Conservation (phyloP, 2,329 filamentous ascomycete species). For the Ophidiomyces ophidiicola region DNA sequence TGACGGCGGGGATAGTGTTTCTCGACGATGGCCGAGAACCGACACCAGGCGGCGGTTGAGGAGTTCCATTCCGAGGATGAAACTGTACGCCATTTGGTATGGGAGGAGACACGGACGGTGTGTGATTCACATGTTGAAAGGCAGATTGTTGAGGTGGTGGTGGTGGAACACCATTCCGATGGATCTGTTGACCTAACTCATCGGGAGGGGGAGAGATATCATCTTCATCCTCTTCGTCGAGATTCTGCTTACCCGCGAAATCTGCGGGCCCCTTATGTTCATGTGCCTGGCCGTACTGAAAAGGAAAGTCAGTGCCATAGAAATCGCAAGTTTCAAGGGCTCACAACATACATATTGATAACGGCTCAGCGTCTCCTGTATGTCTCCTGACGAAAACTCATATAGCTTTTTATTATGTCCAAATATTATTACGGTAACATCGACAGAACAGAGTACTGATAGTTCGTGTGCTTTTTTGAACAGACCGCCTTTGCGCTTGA, state of each 20-base stretch:
- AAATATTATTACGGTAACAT: slow-evolving; percentile 97
- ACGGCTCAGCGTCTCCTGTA: slow-evolving; percentile 75
- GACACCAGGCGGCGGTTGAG: slow-evolving; percentile 54
- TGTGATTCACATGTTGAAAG: slow-evolving; percentile 51
- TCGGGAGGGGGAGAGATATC: slow-evolving; percentile 61
- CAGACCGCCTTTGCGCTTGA: slow-evolving; percentile 95
- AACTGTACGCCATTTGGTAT: slow-evolving; percentile 66
- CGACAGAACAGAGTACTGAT: slow-evolving; percentile 92
- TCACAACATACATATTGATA: slow-evolving; percentile 70
- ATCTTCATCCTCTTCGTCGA: slow-evolving; percentile 72
- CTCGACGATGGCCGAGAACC: slow-evolving; percentile 68
- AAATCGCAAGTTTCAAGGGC: slow-evolving; percentile 8
- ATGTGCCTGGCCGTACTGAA: slow-evolving; percentile 76
- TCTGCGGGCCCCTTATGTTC: slow-evolving; percentile 94
- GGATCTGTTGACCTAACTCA: slow-evolving; percentile 43
- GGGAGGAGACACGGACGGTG: slow-evolving; percentile 77
- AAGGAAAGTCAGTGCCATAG: slow-evolving; percentile 17
- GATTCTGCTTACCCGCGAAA: slow-evolving; percentile 65
- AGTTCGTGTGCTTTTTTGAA: slow-evolving; percentile 99
- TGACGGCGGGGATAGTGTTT: slow-evolving; percentile 63
- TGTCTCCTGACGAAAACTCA: slow-evolving; percentile 89
- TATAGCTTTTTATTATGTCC: slow-evolving; percentile 98
- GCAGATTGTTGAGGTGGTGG: slow-evolving; percentile 39
- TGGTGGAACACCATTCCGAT: slow-evolving; percentile 44
- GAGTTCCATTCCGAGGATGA: slow-evolving; percentile 63